Conservation (phyloP, 768 basidiomycete species). For the Naganishia antarctica region DNA sequence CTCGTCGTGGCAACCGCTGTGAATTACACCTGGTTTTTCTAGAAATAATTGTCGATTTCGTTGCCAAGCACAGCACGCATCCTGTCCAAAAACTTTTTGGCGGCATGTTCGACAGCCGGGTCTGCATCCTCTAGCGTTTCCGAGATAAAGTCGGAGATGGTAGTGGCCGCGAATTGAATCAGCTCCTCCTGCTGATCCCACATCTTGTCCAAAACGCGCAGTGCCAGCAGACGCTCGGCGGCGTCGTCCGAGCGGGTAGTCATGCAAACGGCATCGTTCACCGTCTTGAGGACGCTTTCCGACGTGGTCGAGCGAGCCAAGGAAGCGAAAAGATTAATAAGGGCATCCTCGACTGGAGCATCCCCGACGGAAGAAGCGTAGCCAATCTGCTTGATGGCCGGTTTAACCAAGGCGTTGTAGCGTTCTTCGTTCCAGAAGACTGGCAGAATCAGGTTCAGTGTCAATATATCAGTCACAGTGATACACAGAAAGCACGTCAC, state of each 20-base stretch:
- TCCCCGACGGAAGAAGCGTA: slow-evolving; percentile 52
- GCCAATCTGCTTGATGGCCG: slow-evolving; percentile 64
- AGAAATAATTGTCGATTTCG: slow-evolving; percentile 20
- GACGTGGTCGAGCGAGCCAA: slow-evolving; percentile 60
- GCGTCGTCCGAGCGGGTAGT: slow-evolving; percentile 79
- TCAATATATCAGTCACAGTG: background rate
- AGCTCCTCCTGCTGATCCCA: slow-evolving; percentile 78
- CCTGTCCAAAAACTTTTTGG: slow-evolving; percentile 49
- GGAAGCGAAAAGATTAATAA: slow-evolving; percentile 50
- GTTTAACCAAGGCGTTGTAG: slow-evolving; percentile 46
- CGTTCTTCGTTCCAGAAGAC: slow-evolving; percentile 75
- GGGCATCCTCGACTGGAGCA: slow-evolving; percentile 10
- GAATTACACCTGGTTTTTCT: background rate
- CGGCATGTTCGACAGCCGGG: slow-evolving; percentile 68
- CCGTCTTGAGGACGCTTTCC: slow-evolving; percentile 63
- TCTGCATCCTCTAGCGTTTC: slow-evolving; percentile 63
- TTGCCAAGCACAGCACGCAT: slow-evolving; percentile 31
- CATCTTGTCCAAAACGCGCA: slow-evolving; percentile 63
- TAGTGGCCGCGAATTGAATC: slow-evolving; percentile 75
- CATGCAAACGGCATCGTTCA: slow-evolving; percentile 82
- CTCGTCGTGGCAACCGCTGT: too few relatives aligned
- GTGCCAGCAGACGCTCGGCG: slow-evolving; percentile 63
- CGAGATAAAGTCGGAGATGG: slow-evolving; percentile 45
- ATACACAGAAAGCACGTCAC: slow-evolving; percentile 33
- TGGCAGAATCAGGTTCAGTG: slow-evolving; percentile 40